Base-by-base conservation (phyloP, 768 basidiomycete genomes). In the Pleurotus giganteus region DNA sequence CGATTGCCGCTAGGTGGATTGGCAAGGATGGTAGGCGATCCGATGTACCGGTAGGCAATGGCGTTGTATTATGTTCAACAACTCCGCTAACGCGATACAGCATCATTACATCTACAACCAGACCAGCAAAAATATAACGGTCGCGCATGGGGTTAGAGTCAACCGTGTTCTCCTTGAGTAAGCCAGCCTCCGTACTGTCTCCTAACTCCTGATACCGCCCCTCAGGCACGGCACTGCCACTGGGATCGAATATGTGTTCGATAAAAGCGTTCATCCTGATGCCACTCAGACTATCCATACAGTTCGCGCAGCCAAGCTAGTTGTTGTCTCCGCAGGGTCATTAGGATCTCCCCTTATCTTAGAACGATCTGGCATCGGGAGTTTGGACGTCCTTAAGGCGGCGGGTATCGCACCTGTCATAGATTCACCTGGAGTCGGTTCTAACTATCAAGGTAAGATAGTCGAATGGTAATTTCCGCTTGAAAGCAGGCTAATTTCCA, bases 231-330 rank as follows among this genome's bases (percentile, higher is more conserved):
- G 37, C 15, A 17, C 17, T 5, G 50, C 50, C 13, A 41, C 26
- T 27, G 50, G 50, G 3, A 32, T 52, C n/a, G 50, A 52, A 52
- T 52, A 26, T 27, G 28, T 49, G 4, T 28, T 34, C 13, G 47
- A 29, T 19, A 34, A 49, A 4, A 13, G n/a, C 8, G 47, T 62
- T n/a, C 57, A 60, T 5, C 62, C 44, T 45, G 21, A 37, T 8
- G 54, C 56, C n/a, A 39, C 53, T 0, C 46, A 52, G 12, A 32
- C 15, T 4, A 7, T 41, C 6, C 31, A 41, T 34, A 34, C 31
- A 15, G 31, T 52, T 36, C 34, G 31, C 13, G 50, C 50, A 15
- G 12, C 17, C 4, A 19, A 41, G 32, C 34, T 52, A 4, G 50
- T 52, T 19, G 50, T 52, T 13, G 50, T 52, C 13, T 26, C 50